Base-by-base conservation (phyloP, 1,284 basidiomycete species). In the Ganoderma lingzhi region DNA sequence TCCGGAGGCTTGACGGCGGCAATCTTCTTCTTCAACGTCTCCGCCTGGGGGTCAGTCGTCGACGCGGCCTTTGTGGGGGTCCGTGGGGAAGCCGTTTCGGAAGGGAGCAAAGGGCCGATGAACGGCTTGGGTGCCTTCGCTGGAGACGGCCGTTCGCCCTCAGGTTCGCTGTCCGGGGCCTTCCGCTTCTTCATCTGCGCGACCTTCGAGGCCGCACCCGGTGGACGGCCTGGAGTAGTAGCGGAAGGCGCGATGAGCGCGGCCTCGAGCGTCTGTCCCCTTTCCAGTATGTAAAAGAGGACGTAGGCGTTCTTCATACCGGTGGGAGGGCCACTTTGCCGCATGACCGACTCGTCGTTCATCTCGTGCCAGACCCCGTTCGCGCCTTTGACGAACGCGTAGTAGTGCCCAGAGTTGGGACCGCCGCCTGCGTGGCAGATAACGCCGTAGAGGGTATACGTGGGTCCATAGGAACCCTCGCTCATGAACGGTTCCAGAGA, bases 331-430 rank as follows among this genome's bases (percentile, higher is more conserved):
- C 79, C 73, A 32, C 76, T 72, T 72, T 82, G 68, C 63, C 82
- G 76, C 42, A 85, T 85, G 48, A 96, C 92, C 53, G 85, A 84
- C 51, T 96, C 95, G 81, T 99, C 98, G 82, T 99, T 98, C 91
- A 97, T 97, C 81, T 96, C 90, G 80, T 88, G 93, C 96, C 97
- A 99, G 66, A 82, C 83, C 3, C 91, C 93, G 44, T 88, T 84
- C 28, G 86, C 87, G 59, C 88, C 87, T 77, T 91, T 94, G 76
- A 99, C 91, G 75, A 91, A 92, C 6, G 97, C 93, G 72, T 92
- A 96, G 81, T 99, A 99, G 80, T 99, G 98, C 0, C 98, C 98
- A 2, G 95, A 97, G 78, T 98, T 95, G 15, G 96, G 95, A 2
- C 96, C 95, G 60, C 90, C 87, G 63, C 98, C 98, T 30, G 93